phyloP scores from a whole-genome alignment of 208 protist genomes.

The Trypanosoma vivax region DNA sequence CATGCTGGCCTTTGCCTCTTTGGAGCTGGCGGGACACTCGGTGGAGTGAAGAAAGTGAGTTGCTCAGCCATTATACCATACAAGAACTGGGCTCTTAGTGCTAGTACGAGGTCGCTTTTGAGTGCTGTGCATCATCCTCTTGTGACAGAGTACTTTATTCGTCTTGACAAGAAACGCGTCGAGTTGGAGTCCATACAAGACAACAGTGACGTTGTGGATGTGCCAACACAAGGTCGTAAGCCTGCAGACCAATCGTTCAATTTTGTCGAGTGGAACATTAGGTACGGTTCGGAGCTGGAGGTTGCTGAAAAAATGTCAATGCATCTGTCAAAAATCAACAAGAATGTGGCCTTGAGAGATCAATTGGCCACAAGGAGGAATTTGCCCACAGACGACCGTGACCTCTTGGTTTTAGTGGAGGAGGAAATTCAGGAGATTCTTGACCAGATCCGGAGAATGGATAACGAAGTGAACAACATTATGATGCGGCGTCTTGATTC shows the following conservation, averaged over 20 bases:
- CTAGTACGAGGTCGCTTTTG: constrained; percentile 41
- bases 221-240: constrained; percentile 28
- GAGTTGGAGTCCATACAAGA: constrained; percentile 50
- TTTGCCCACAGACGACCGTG: constrained; percentile 37
- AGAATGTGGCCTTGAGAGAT: constrained; percentile 47
- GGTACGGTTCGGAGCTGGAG: constrained; percentile 72
- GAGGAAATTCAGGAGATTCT: constrained; percentile 59
- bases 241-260: constrained; percentile 50
- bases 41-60: constrained; percentile 62
- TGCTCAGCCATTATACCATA: constrained; percentile 37
- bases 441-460: constrained; percentile 33
- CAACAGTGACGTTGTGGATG: constrained; percentile 13
- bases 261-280: constrained; percentile 66
- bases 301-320: constrained; percentile 36
- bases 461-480: constrained; percentile 42
- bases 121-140: constrained; percentile 66
- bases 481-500: constrained; percentile 63
- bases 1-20: constrained; percentile 24
- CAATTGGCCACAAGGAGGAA: constrained; percentile 23
- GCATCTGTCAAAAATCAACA: constrained; percentile 48
- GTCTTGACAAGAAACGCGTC: constrained; percentile 49
- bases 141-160: constrained; percentile 78
- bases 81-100: constrained; percentile 46
- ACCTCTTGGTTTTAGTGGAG: constrained; percentile 65
- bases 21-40: constrained; percentile 74